Conservation (phyloP, 331 rosid genomes). For the Cydonia oblonga region DNA sequence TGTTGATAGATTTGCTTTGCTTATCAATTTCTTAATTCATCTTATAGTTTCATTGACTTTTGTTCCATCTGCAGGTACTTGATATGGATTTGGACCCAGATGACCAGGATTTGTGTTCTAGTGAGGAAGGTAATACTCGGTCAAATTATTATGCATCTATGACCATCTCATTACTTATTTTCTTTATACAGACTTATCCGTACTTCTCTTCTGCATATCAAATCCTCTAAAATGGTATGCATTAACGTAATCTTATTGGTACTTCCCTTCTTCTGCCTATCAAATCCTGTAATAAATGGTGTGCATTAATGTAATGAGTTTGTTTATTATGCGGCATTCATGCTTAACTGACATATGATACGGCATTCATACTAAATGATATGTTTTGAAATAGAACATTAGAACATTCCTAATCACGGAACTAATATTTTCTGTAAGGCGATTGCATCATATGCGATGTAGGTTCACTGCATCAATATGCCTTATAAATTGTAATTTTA, state of each 20-base stretch:
- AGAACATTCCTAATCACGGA: neutral
- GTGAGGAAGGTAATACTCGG: conserved; percentile 62
- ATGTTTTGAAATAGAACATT: no score
- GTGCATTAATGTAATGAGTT: neutral
- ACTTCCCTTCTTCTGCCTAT: neutral
- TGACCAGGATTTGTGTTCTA: conserved; percentile 44
- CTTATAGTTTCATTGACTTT: neutral
- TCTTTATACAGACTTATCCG: neutral
- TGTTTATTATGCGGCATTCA: neutral
- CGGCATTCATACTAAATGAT: neutral
- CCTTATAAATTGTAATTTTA: neutral
- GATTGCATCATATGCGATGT: neutral
- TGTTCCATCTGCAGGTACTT: conserved; percentile 55
- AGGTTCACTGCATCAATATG: neutral
- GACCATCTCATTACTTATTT: conserved; percentile 1
- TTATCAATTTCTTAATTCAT: conserved; percentile 1
- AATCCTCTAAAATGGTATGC: neutral
- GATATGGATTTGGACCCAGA: conserved; percentile 93
- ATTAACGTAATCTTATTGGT: neutral
- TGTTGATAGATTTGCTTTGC: neutral
- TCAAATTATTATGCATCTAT: neutral
- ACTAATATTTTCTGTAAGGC: neutral
- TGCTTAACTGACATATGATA: neutral
- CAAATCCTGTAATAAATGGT: neutral
- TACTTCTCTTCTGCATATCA: neutral